These are phyloP conservation scores for Paramecium tetraurelia DNA, from an alignment of 73 alveolate species.

Conservation along the genomic window DNA sequence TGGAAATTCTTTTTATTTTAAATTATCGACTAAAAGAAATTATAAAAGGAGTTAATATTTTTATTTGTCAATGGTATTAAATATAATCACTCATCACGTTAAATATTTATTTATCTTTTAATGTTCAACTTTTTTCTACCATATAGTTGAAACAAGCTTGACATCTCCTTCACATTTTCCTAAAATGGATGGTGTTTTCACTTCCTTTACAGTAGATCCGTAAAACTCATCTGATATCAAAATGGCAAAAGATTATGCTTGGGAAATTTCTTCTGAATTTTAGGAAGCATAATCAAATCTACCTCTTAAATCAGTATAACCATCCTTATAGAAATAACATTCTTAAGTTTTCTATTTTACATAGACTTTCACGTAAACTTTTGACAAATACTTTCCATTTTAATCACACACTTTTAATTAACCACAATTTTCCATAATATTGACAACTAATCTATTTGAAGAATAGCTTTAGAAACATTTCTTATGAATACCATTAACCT, in stretches of 20 bases:
- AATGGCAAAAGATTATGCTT: background rate
- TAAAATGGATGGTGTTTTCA: constrained; percentile 77
- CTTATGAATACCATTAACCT: constrained; percentile 63
- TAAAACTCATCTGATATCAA: background rate
- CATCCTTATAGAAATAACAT: constrained; percentile 79
- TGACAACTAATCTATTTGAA: background rate
- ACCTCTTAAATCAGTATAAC: constrained; percentile 88
- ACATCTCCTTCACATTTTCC: constrained; percentile 1
- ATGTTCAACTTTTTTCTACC: background rate
- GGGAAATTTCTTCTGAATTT: background rate
- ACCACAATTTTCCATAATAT: constrained; percentile 63
- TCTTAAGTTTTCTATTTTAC: constrained; percentile 65
- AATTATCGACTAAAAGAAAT: no score
- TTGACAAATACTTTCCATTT: constrained; percentile 64
- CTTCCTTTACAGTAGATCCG: constrained; percentile 71
- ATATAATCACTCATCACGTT: background rate
- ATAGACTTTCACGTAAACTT: constrained; percentile 82
- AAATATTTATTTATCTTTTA: background rate
- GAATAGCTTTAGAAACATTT: background rate
- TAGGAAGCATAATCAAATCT: constrained; percentile 80
- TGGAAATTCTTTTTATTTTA: no score
- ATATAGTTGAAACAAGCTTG: background rate
- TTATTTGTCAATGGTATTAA: background rate
- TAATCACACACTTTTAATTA: constrained; percentile 76
- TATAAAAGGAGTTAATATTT: no score